phyloP scores from a whole-genome alignment of 73 alveolate genomes.

The Urostyla sp. region DNA sequence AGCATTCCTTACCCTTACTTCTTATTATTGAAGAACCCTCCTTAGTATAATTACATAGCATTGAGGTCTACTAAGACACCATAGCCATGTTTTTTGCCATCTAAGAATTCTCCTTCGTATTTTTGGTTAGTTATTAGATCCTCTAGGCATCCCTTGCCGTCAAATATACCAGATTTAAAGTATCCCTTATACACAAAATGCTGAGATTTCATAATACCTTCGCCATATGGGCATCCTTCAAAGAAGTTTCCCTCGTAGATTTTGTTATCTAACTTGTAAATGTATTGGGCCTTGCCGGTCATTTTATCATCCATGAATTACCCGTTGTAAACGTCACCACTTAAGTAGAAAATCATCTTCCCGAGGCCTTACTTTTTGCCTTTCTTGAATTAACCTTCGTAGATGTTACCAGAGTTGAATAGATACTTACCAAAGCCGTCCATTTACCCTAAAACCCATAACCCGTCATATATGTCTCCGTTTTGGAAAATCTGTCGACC shows the following conservation, averaged over 20 bases:
- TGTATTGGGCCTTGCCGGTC: conserved; percentile 43
- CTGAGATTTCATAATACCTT: neutral
- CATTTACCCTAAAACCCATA: conserved; percentile 16
- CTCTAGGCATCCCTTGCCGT: neutral
- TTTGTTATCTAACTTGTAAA: neutral
- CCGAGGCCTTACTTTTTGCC: conserved; percentile 46
- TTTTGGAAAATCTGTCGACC: conserved; percentile 11
- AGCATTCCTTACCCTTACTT: conserved; percentile 33
- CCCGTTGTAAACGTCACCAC: conserved; percentile 49
- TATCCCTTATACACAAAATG: conserved; percentile 5
- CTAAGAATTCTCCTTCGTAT: conserved; percentile 5
- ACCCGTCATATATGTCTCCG: conserved; percentile 21
- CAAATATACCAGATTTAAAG: conserved; percentile 17
- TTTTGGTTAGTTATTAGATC: neutral
- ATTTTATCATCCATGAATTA: conserved; percentile 17
- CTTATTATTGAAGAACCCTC: conserved; percentile 43
- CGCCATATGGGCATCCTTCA: conserved; percentile 15
- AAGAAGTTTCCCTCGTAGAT: neutral
- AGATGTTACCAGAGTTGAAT: conserved; percentile 13
- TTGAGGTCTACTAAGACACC: neutral
- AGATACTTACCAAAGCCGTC: conserved; percentile 15
- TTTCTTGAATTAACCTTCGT: conserved; percentile 20
- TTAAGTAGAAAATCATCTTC: neutral
- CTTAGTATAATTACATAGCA: conserved; percentile 38
- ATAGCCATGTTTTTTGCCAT: neutral